Conservation (phyloP, 116 monocot species). For the Trichopus zeylanicus region DNA sequence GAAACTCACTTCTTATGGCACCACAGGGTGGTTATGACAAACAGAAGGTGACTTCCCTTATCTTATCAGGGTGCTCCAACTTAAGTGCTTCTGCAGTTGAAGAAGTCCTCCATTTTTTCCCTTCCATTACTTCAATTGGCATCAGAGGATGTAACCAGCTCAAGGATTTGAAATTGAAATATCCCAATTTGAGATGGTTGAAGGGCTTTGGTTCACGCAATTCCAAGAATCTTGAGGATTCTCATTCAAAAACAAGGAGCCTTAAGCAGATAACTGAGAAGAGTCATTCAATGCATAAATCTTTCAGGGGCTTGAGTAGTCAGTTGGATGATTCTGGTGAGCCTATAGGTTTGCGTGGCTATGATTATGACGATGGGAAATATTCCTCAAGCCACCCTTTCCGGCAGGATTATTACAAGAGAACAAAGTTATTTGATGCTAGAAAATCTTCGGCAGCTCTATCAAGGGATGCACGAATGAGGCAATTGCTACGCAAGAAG, state of each 20-base stretch:
- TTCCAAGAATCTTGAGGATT: constrained; percentile 36
- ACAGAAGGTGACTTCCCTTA: constrained; percentile 53
- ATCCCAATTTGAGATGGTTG: constrained; percentile 68
- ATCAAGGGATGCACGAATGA: constrained; percentile 85
- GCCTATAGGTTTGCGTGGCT: constrained; percentile 12
- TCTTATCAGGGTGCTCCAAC: constrained; percentile 62
- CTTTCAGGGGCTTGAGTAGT: constrained; percentile 24
- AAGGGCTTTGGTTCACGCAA: constrained; percentile 18
- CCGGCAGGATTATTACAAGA: constrained; percentile 74
- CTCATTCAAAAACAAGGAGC: constrained; percentile 54
- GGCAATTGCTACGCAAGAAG: constrained; percentile 74
- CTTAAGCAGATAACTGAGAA: constrained; percentile 66
- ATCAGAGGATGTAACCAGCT: constrained; percentile 85
- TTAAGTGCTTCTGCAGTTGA: constrained; percentile 59
- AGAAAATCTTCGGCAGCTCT: constrained; percentile 61
- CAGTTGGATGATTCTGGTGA: constrained; percentile 38
- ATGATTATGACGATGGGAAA: constrained; percentile 27
- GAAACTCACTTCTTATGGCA: constrained; percentile 6
- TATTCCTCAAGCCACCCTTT: constrained; percentile 40
- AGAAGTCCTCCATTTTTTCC: constrained; percentile 56
- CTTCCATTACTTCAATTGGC: constrained; percentile 52
- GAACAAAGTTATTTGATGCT: constrained; percentile 65
- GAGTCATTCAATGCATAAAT: constrained; percentile 23
- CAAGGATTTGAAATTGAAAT: constrained; percentile 46
- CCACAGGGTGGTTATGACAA: constrained; percentile 72